Percentiles rank a stretch among this genome's conserved stretches.
Evolutionary conservation across 257 asterid species (phyloP).

Genomic region (Cordia subcordata): DNA sequence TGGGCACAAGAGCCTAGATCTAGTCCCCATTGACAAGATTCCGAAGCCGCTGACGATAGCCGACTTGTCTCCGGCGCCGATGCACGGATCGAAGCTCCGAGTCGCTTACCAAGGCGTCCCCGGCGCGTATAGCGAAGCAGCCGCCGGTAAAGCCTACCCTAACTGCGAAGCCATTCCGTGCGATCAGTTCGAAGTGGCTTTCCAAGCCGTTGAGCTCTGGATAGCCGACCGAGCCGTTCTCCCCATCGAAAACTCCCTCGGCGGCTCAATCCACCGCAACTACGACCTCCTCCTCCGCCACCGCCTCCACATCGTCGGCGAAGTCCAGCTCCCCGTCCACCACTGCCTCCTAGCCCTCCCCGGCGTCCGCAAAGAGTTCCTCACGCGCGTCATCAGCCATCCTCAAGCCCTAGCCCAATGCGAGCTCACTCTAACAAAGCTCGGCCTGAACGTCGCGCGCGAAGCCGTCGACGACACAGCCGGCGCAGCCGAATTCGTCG

Average conservation of each 20-base stretch:
- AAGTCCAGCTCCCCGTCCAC: constrained; percentile 85
- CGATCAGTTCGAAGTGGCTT: constrained; percentile 70
- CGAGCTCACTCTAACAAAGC: constrained; percentile 62
- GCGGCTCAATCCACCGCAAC: constrained; percentile 74
- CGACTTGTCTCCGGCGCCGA: constrained; percentile 82
- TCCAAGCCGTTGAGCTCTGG: constrained; percentile 72
- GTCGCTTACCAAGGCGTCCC: constrained; percentile 83
- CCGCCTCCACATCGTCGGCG: constrained; percentile 80
- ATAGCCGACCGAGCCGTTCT: constrained; percentile 64
- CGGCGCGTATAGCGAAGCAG: constrained; percentile 79
- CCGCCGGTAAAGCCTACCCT: constrained; percentile 68
- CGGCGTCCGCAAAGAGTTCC: constrained; percentile 55
- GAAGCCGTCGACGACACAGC: constrained; percentile 91
- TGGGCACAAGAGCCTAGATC: constrained; percentile 55
- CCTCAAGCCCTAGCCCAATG: constrained; percentile 89
- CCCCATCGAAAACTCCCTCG: constrained; percentile 68
- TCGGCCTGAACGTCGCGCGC: constrained; percentile 55
- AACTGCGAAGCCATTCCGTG: constrained; percentile 68
- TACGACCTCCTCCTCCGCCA: constrained; percentile 82
- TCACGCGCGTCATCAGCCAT: constrained; percentile 77
- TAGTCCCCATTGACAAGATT: constrained; percentile 51
- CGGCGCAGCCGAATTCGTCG: constrained; percentile 80
- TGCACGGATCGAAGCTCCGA: constrained; percentile 62
- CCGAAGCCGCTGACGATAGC: constrained; percentile 59
- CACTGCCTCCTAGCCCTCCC: constrained; percentile 89